These are phyloP conservation scores for Aquanectria penicillioides DNA, from an alignment of 2,329 filamentous ascomycete species.

Conservation along the genomic window DNA sequence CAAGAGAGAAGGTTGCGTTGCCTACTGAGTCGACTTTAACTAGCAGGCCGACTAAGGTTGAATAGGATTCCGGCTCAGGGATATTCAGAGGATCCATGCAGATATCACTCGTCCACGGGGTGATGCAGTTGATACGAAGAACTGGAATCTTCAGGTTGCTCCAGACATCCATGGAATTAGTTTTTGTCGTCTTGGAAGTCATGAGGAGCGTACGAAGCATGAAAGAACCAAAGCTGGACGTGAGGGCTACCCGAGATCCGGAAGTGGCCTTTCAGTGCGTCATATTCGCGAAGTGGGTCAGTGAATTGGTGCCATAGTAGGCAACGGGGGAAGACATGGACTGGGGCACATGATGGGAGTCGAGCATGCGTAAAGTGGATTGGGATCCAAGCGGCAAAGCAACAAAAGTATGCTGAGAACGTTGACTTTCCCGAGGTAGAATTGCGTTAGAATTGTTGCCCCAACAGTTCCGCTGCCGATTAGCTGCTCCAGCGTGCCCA, in stretches of 20 bases:
- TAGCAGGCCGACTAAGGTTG: conserved; percentile 18
- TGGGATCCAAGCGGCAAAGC: conserved; percentile 18
- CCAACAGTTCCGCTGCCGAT: conserved; percentile 27
- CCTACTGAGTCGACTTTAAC: conserved; percentile 1
- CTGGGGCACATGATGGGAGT: neutral
- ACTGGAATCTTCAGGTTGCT: conserved; percentile 26
- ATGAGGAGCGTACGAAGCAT: conserved; percentile 5
- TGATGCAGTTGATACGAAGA: neutral
- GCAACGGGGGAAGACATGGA: neutral
- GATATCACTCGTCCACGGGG: too few relatives aligned
- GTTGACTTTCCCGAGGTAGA: conserved; percentile 17
- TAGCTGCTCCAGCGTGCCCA: conserved; percentile 19
- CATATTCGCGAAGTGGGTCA: neutral
- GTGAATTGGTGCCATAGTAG: neutral
- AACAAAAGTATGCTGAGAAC: neutral
- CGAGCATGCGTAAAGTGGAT: conserved; percentile 8
- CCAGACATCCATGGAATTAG: conserved; percentile 20
- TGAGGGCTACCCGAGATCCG: neutral
- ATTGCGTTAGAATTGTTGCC: conserved; percentile 5
- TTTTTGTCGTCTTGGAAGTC: neutral
- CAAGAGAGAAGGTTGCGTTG: conserved; percentile 18
- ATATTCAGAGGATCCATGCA: too few relatives aligned
- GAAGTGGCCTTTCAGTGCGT: neutral
- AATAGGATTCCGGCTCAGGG: neutral
- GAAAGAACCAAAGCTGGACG: neutral